A percentile compares a stretch with the other conserved stretches of the same genome.
These are phyloP conservation scores for Colletotrichum sansevieriae DNA, from an alignment of 2,329 filamentous ascomycete genomes.

Conservation along the genomic window DNA sequence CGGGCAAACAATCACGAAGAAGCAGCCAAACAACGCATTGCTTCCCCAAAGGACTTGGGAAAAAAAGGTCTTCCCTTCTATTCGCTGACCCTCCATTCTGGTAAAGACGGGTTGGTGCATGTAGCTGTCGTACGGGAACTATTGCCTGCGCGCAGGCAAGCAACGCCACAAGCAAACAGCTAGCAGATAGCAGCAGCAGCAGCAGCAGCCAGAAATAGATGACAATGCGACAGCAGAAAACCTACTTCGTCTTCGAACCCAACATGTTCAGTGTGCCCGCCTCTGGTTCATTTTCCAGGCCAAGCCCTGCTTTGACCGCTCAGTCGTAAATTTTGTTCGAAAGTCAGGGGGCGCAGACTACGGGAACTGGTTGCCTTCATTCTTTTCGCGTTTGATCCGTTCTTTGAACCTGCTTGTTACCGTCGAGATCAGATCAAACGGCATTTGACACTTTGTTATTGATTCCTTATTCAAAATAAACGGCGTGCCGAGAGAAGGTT, in stretches of 20 bases:
- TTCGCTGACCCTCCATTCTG: conserved; percentile 15
- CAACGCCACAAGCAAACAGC: too few species aligned
- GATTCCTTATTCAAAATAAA: neutral
- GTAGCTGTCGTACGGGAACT: conserved; percentile 12
- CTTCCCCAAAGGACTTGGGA: too few species aligned
- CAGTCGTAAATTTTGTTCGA: too few species aligned
- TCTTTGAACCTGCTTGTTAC: neutral
- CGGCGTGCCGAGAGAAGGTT: neutral
- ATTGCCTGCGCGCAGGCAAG: too few species aligned
- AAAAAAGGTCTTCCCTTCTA: neutral
- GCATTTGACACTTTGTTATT: conserved; percentile 1
- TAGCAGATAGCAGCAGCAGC: neutral
- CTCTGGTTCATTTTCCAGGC: neutral
- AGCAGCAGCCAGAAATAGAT: conserved; percentile 19
- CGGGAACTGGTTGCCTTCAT: neutral
- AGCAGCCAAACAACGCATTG: neutral
- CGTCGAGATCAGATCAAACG: conserved; percentile 25
- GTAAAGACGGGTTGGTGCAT: conserved; percentile 21
- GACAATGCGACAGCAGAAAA: neutral
- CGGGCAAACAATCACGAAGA: conserved; percentile 4
- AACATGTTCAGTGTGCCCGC: neutral
- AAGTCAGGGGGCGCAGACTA: too few species aligned
- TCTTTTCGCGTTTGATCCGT: neutral
- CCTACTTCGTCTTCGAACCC: neutral
- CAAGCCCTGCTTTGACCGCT: neutral